These are phyloP conservation scores for Venturia aucupariae DNA, from an alignment of 2,329 filamentous ascomycete species.

Conservation along the genomic window DNA sequence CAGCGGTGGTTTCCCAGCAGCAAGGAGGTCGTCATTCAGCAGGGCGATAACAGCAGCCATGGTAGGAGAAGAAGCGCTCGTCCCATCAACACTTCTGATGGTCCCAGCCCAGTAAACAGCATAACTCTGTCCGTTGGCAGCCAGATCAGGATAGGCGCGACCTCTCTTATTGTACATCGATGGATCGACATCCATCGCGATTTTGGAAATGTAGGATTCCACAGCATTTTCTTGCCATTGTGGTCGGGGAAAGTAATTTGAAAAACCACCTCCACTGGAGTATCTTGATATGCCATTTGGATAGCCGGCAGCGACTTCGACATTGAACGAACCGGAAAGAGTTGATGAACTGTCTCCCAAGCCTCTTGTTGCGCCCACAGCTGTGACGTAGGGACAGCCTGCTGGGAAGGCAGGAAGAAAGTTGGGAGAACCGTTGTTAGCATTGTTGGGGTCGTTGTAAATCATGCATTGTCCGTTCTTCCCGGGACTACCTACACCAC, in stretches of 20 bases:
- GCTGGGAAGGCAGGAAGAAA: conserved; percentile 40
- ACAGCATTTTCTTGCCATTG: conserved; percentile 9
- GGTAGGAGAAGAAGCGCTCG: conserved; percentile 33
- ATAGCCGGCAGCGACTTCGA: conserved; percentile 21
- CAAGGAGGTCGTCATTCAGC: conserved; percentile 47
- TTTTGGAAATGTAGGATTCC: not conserved
- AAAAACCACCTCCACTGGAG: conserved; percentile 30
- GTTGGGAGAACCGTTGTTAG: conserved; percentile 31
- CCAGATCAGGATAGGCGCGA: conserved; percentile 15
- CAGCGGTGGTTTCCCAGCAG: conserved; percentile 34
- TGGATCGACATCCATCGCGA: conserved; percentile 22
- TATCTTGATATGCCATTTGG: conserved; percentile 1
- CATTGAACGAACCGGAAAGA: not conserved
- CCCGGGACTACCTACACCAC: conserved; percentile 27
- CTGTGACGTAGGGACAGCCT: conserved; percentile 40
- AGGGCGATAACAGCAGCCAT: conserved; percentile 47
- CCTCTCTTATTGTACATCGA: conserved; percentile 13
- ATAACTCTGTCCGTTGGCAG: conserved; percentile 12
- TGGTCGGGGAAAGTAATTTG: conserved; percentile 30
- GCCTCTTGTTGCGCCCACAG: conserved; percentile 26
- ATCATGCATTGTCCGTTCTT: conserved; percentile 28
- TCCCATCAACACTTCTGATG: conserved; percentile 9
- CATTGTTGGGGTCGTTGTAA: conserved; percentile 37
- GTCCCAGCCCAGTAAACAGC: conserved; percentile 6
- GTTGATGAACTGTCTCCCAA: conserved; percentile 18